These are phyloP conservation scores for Aspergillus sp. DNA, from an alignment of 2,329 filamentous ascomycete genomes.

Conservation along the genomic window DNA sequence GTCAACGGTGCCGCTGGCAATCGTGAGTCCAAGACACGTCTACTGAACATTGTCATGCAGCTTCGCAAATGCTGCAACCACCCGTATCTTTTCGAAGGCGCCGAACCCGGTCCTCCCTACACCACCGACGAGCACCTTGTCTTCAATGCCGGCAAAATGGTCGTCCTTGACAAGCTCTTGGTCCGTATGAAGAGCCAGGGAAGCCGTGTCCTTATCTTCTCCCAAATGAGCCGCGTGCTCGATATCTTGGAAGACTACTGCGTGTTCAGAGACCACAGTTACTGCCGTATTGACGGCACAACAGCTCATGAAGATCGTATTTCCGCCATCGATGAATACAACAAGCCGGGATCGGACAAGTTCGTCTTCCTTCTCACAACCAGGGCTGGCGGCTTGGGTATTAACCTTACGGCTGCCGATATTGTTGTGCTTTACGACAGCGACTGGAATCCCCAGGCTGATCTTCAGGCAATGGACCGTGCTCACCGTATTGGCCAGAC, in stretches of 20 bases:
- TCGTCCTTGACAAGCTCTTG: slow-evolving; percentile 86
- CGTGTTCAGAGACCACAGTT: slow-evolving; percentile 87
- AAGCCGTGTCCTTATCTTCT: slow-evolving; percentile 96
- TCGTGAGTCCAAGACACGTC: slow-evolving; percentile 90
- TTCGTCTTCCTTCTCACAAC: slow-evolving; percentile 95
- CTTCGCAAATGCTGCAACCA: slow-evolving; percentile 98
- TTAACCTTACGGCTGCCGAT: slow-evolving; percentile 90
- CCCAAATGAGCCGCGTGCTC: slow-evolving; percentile 93
- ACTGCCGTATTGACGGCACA: slow-evolving; percentile 93
- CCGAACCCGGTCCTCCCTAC: slow-evolving; percentile 92
- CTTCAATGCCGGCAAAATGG: slow-evolving; percentile 93
- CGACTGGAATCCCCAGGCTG: slow-evolving; percentile 97
- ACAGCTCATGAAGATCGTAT: slow-evolving; percentile 98
- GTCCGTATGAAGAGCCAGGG: slow-evolving; percentile 74
- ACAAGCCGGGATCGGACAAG: slow-evolving; percentile 88
- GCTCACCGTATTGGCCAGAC: slow-evolving; percentile 97
- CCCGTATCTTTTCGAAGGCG: slow-evolving; percentile 94
- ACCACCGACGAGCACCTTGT: slow-evolving; percentile 95
- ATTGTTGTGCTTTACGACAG: slow-evolving; percentile 96
- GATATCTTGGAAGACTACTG: slow-evolving; percentile 98
- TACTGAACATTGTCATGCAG: slow-evolving; percentile 99
- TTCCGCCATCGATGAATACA: slow-evolving; percentile 95
- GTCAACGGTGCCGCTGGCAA: slow-evolving; percentile 95
- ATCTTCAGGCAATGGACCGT: slow-evolving; percentile 97
- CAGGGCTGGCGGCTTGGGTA: slow-evolving; percentile 87